Percentiles rank a stretch among this genome's conserved stretches.
These are phyloP conservation scores for Graphium sp. DNA, from an alignment of 2,329 filamentous ascomycete species.

Conservation along the genomic window DNA sequence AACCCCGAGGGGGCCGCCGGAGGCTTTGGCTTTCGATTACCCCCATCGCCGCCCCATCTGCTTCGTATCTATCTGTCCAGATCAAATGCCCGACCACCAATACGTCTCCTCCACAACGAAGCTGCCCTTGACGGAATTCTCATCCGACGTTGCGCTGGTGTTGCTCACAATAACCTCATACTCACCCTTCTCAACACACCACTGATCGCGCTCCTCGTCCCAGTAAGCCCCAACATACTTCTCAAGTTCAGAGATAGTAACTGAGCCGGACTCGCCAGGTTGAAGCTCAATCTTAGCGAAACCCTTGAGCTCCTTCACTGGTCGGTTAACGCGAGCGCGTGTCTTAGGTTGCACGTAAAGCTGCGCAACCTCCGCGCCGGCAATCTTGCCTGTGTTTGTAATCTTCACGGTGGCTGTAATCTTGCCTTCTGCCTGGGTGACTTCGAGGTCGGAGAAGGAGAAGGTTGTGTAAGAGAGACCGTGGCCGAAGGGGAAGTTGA, in stretches of 20 bases:
- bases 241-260: constrained; percentile 37
- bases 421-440: constrained; percentile 27
- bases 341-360: constrained; percentile 36
- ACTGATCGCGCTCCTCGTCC: constrained; percentile 49
- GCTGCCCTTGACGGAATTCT: constrained; percentile 26
- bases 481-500: constrained; percentile 65
- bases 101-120: constrained; percentile 44
- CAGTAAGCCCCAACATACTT: constrained; percentile 55
- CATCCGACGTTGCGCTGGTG: constrained; percentile 32
- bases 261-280: constrained; percentile 38
- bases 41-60: no score
- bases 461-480: constrained; percentile 68
- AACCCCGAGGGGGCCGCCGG: no score
- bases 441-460: constrained; percentile 28
- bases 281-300: constrained; percentile 47
- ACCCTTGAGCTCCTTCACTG: constrained; percentile 47
- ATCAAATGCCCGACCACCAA: constrained; percentile 59
- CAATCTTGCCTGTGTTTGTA: constrained; percentile 39
- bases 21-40: no score
- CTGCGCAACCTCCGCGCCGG: constrained; percentile 39
- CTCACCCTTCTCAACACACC: constrained; percentile 47
- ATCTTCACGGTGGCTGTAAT: constrained; percentile 32
- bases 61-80: no score
- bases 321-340: constrained; percentile 33
- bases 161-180: constrained; percentile 46